Conservation (phyloP, 1,284 basidiomycete genomes). For the Hymenochaete sp. region DNA sequence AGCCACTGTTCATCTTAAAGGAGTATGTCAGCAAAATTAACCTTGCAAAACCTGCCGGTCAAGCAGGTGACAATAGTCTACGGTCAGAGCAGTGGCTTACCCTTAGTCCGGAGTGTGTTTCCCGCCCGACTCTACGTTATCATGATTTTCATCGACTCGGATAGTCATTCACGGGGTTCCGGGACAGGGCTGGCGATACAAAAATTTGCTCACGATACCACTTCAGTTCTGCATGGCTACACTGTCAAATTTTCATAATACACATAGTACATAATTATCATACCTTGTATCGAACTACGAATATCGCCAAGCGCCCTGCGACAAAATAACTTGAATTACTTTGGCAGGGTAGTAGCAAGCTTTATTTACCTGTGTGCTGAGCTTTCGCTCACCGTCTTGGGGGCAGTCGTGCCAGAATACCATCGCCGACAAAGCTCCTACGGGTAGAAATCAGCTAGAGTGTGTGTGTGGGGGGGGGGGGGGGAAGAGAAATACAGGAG, state of each 20-base stretch:
- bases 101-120: too few species aligned
- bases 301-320: slow-evolving; percentile 74
- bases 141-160: too few species aligned
- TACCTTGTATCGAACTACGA: slow-evolving; percentile 62
- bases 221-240: slow-evolving; percentile 36
- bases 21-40: too few species aligned
- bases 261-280: slow-evolving; percentile 1
- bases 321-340: not conserved
- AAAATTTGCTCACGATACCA: slow-evolving; percentile 59
- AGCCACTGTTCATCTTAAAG: too few species aligned
- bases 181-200: slow-evolving; percentile 26
- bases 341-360: not conserved
- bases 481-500: too few species aligned
- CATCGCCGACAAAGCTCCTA: slow-evolving; percentile 71
- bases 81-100: too few species aligned
- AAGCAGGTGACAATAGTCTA: too few species aligned
- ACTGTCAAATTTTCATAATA: slow-evolving; percentile 6
- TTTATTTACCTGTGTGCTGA: slow-evolving; percentile 40
- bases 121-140: too few species aligned
- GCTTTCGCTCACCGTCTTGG: slow-evolving; percentile 27
- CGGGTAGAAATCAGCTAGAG: not conserved
- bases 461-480: too few species aligned
- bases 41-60: too few species aligned
- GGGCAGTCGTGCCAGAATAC: slow-evolving; percentile 37
- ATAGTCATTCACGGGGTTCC: too few species aligned